These are phyloP conservation scores for Pholiota molesta DNA, from an alignment of 768 basidiomycete genomes.

Conservation along the genomic window DNA sequence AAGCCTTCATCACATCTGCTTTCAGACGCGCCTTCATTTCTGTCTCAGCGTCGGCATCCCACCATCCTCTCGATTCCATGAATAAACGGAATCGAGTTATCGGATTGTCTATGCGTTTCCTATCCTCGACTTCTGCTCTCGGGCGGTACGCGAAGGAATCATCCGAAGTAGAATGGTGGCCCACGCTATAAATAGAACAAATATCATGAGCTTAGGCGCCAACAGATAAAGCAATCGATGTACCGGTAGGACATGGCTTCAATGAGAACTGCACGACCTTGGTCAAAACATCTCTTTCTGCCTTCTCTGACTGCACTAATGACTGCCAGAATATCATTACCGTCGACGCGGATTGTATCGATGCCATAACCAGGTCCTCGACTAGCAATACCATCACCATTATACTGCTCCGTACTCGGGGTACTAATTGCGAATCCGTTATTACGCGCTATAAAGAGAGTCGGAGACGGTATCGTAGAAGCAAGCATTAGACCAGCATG, in stretches of 20 bases:
- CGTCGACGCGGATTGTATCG: slow-evolving; percentile 90
- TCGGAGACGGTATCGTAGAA: slow-evolving; percentile 75
- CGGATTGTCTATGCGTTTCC: slow-evolving; percentile 90
- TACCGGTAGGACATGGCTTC: slow-evolving; percentile 93
- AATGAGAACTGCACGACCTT: slow-evolving; percentile 79
- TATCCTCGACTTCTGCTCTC: slow-evolving; percentile 88
- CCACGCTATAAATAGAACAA: slow-evolving; percentile 54
- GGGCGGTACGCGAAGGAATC: slow-evolving; percentile 94
- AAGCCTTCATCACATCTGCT: slow-evolving; percentile 80
- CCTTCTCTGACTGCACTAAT: slow-evolving; percentile 74
- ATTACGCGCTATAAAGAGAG: slow-evolving; percentile 74
- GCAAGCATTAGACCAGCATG: slow-evolving; percentile 88
- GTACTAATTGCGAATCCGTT: slow-evolving; percentile 97
- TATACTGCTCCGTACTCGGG: slow-evolving; percentile 85
- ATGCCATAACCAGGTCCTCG: slow-evolving; percentile 93
- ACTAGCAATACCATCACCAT: slow-evolving; percentile 91
- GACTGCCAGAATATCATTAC: slow-evolving; percentile 91
- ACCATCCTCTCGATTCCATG: slow-evolving; percentile 85
- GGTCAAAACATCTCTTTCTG: slow-evolving; percentile 69
- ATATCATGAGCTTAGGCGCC: slow-evolving; percentile 4
- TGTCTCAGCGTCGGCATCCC: slow-evolving; percentile 76
- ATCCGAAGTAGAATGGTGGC: slow-evolving; percentile 96
- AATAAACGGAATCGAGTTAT: slow-evolving; percentile 83
- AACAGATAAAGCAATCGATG: slow-evolving; percentile 16
- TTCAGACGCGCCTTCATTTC: slow-evolving; percentile 69